phyloP scores from a whole-genome alignment of 2,329 filamentous ascomycete species.

The Metarhizium robertsii region DNA sequence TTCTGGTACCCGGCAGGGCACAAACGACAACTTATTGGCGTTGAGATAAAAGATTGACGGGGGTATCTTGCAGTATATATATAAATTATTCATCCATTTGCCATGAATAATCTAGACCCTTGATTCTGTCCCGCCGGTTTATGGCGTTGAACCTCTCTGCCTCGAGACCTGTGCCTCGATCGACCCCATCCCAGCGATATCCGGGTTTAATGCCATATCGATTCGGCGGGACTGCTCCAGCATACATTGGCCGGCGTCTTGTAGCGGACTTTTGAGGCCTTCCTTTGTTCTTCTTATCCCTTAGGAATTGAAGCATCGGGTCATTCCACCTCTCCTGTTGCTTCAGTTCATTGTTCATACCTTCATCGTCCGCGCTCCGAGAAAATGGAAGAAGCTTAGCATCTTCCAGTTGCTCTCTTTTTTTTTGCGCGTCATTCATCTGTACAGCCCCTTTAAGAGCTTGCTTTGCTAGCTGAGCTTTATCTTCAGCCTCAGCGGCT shows the following conservation, averaged over 20 bases:
- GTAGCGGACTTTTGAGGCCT: slow-evolving; percentile 4
- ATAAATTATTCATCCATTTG: slow-evolving; percentile 75
- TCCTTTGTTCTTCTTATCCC: slow-evolving; percentile 32
- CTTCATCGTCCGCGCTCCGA: slow-evolving; percentile 71
- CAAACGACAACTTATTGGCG: neutral
- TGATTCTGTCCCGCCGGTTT: slow-evolving; percentile 67
- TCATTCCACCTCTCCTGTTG: slow-evolving; percentile 81
- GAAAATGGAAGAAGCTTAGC: slow-evolving; percentile 77
- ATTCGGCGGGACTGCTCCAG: slow-evolving; percentile 77
- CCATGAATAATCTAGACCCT: slow-evolving; percentile 83
- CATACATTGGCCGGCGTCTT: slow-evolving; percentile 57
- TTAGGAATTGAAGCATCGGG: slow-evolving; percentile 74
- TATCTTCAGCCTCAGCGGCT: slow-evolving; percentile 59
- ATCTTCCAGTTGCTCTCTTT: slow-evolving; percentile 63
- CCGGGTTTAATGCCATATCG: slow-evolving; percentile 88
- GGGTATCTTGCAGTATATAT: neutral
- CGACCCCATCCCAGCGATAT: slow-evolving; percentile 94
- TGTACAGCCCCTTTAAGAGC: slow-evolving; percentile 82
- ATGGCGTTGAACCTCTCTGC: slow-evolving; percentile 83
- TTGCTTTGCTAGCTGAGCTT: slow-evolving; percentile 57
- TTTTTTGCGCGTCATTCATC: slow-evolving; percentile 52
- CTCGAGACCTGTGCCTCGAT: slow-evolving; percentile 89
- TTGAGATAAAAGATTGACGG: neutral
- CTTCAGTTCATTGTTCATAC: slow-evolving; percentile 77
- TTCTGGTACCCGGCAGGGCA: neutral